Evolutionary conservation across 176 grass and related monocot genomes (phyloP), one percentile per base, ranked within the genome.

Genomic region (Zizania latifolia): DNA sequence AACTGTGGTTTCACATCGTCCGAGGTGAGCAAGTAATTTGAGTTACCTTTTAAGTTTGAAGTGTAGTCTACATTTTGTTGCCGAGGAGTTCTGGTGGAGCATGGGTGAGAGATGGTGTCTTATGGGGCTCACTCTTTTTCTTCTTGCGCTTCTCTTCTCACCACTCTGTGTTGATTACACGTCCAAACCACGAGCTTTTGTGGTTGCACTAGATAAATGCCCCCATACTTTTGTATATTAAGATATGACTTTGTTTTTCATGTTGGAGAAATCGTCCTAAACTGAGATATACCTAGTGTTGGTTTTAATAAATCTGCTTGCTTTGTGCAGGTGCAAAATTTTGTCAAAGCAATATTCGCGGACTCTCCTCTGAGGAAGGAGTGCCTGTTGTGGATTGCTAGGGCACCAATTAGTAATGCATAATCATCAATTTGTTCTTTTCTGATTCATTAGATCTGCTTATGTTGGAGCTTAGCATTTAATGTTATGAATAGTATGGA

Each of bases 1-100:
- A 68, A 72, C 21, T 94, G 94, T 50, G 86, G 91, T 51, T 98
- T 98, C 72, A 92, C 81, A 60, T 89, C 93, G 54, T 89, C 62
- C 35, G 93, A 92, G 93, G 93, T 92, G 83, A 55, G 65, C 76
- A 74, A 77, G 57, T 40, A 69, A 15, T 14, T 40, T 57, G 46
- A 19, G 16, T 19, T 76, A 37, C 10, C 23, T 81, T 24, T 57
- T 41, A 13, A 81, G 11, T 82, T 68, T 6, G 24, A 34, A 31
- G 22, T 70, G 68, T 35, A 62, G 28, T 68, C 73, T n/a, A n/a
- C n/a, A n/a, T n/a, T n/a, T n/a, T n/a, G n/a, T n/a, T n/a, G n/a
- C n/a, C n/a, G n/a, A n/a, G n/a, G n/a, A n/a, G n/a, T n/a, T n/a
- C n/a, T n/a, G n/a, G n/a, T n/a, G n/a, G n/a, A n/a, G n/a, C n/a